Evolutionary conservation across 768 basidiomycete genomes (phyloP).

Genomic region (Agrocybe pediades): DNA sequence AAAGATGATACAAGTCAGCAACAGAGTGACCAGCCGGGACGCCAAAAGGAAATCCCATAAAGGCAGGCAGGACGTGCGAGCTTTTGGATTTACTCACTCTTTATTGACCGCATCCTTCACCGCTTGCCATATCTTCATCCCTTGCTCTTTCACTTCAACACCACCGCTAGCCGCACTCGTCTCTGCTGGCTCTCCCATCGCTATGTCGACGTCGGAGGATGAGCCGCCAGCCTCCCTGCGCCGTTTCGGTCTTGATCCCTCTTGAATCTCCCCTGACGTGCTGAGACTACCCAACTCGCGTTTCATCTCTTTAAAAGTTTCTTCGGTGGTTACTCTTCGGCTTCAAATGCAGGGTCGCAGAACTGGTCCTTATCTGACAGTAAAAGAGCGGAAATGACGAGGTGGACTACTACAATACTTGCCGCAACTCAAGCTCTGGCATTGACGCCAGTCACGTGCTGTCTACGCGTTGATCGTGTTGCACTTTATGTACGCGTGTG

Average conservation of each 20-base stretch:
- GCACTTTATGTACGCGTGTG: conserved; percentile 17
- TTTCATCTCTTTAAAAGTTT: conserved; percentile 33
- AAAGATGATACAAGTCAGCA: conserved; percentile 17
- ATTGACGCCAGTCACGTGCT: conserved; percentile 21
- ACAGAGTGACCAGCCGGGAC: conserved; percentile 12
- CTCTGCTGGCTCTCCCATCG: conserved; percentile 33
- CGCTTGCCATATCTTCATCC: conserved; percentile 72
- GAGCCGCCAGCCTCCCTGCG: conserved; percentile 36
- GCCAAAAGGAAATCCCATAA: conserved; percentile 38
- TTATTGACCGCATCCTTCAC: conserved; percentile 84
- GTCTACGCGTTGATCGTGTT: conserved; percentile 20
- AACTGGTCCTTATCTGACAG: too few species aligned
- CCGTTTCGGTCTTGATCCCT: conserved; percentile 46
- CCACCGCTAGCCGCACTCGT: conserved; percentile 18
- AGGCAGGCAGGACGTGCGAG: conserved; percentile 40
- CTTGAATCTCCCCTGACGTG: conserved; percentile 27
- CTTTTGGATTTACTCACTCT: conserved; percentile 68
- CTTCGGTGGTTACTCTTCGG: neutral
- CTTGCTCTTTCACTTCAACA: conserved; percentile 62
- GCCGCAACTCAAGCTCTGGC: conserved; percentile 11
- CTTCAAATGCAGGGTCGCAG: conserved; percentile 1
- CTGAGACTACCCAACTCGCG: conserved; percentile 37
- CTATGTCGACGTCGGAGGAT: conserved; percentile 44
- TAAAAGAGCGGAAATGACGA: conserved; percentile 17
- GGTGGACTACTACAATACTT: conserved; percentile 15